A percentile compares a stretch with the other conserved stretches of the same genome.
Evolutionary conservation across 148 eudicot species (phyloP).

Genomic region (Fagopyrum esculentum): DNA sequence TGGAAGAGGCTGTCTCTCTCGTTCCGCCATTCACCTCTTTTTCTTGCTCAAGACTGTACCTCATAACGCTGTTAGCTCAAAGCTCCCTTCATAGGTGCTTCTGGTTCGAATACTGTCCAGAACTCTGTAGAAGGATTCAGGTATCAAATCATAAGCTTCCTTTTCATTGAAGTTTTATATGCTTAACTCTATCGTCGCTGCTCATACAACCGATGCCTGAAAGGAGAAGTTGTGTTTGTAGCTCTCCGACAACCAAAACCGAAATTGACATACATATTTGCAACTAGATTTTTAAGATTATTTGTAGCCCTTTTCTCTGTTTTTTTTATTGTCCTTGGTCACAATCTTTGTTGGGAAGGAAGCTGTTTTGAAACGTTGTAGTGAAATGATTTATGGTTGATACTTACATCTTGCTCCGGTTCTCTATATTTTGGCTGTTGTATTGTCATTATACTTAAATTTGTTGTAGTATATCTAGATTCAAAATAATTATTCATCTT

Average conservation of each 20-base stretch:
- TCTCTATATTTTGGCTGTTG: not conserved
- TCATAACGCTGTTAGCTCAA: not conserved
- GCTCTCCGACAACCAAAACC: slow-evolving; percentile 30
- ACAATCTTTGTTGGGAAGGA: not conserved
- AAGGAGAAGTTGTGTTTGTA: slow-evolving; percentile 32
- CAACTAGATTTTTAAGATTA: slow-evolving; percentile 10
- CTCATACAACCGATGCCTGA: slow-evolving; percentile 21
- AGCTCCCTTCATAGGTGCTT: not conserved
- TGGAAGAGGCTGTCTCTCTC: slow-evolving; percentile 18
- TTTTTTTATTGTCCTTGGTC: not conserved
- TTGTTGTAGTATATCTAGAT: slow-evolving; percentile 6
- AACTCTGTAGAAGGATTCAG: not conserved
- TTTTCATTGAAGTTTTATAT: slow-evolving; percentile 20
- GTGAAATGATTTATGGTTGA: not conserved
- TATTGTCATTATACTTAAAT: not conserved
- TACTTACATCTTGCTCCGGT: not conserved
- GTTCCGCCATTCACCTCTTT: slow-evolving; percentile 3
- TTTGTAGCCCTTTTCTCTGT: slow-evolving; percentile 2
- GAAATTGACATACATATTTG: not conserved
- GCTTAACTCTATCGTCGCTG: slow-evolving; percentile 19
- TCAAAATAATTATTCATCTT: not conserved
- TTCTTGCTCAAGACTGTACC: not conserved
- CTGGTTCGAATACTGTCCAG: not conserved
- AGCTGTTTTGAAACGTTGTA: slow-evolving; percentile 9
- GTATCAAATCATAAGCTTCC: slow-evolving; percentile 13